These are phyloP conservation scores for Populus hybrid DNA, from an alignment of 441 rosid genomes.

Conservation along the genomic window DNA sequence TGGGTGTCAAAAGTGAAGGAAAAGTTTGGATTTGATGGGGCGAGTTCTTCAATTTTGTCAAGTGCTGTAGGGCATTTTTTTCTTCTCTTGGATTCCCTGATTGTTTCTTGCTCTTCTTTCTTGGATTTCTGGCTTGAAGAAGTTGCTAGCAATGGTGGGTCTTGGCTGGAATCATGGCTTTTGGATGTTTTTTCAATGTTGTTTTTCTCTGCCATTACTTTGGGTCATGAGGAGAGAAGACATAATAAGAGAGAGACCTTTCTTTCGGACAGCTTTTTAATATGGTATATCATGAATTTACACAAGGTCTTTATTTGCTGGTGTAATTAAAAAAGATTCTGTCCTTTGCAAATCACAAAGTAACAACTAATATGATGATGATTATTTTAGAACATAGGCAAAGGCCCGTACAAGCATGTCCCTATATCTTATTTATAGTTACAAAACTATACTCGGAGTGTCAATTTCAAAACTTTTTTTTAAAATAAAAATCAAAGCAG, in stretches of 20 bases:
- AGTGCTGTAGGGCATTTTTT: slow-evolving; percentile 30
- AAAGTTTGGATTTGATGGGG: slow-evolving; percentile 7
- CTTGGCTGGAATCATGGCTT: slow-evolving; percentile 12
- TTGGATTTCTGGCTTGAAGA: slow-evolving; percentile 1
- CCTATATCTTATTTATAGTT: too few relatives aligned
- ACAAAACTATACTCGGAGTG: too few relatives aligned
- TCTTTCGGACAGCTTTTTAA: not conserved
- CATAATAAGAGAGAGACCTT: not conserved
- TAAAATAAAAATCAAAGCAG: too few relatives aligned
- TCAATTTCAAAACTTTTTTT: too few relatives aligned
- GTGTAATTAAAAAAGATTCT: not conserved
- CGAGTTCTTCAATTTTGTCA: slow-evolving; percentile 14
- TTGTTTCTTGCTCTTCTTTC: slow-evolving; percentile 8
- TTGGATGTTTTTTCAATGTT: not conserved
- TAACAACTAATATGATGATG: not conserved
- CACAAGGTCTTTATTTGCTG: not conserved
- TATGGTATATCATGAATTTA: not conserved
- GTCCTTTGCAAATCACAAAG: not conserved
- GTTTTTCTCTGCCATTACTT: slow-evolving; percentile 5
- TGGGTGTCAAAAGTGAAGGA: slow-evolving; percentile 40
- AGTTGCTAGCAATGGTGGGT: not conserved
- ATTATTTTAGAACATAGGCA: too few relatives aligned
- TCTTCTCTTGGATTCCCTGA: slow-evolving; percentile 28
- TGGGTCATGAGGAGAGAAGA: not conserved
- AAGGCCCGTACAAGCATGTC: too few relatives aligned